These are phyloP conservation scores for Chlorella ohadii DNA, from an alignment of 139 green algal genomes.

Conservation along the genomic window DNA sequence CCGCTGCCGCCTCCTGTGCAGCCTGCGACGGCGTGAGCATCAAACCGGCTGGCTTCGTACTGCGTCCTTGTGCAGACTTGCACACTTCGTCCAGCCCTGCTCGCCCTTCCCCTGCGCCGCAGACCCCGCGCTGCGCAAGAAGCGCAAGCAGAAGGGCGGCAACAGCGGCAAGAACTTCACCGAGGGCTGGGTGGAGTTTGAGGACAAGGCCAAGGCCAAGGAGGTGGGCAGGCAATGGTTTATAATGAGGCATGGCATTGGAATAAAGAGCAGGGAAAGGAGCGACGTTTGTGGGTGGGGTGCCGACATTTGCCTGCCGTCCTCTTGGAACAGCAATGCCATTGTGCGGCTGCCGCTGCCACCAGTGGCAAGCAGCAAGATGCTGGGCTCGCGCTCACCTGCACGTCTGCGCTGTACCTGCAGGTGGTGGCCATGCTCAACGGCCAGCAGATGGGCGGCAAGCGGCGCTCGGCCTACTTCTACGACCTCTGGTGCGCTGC, in stretches of 20 bases:
- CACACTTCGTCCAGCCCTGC: background rate
- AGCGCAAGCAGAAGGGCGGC: conserved; percentile 66
- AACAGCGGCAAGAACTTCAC: conserved; percentile 94
- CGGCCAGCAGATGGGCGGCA: conserved; percentile 76
- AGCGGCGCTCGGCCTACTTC: conserved; percentile 80
- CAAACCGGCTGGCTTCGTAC: no score
- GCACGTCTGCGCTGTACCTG: background rate
- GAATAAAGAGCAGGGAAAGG: no score
- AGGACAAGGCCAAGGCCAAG: conserved; percentile 92
- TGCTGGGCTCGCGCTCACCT: no score
- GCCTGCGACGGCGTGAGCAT: background rate
- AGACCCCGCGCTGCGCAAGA: conserved; percentile 53
- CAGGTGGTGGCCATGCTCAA: conserved; percentile 71
- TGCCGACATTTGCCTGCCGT: no score
- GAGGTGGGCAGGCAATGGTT: conserved; percentile 38
- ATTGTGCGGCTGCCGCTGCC: no score
- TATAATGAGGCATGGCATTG: background rate
- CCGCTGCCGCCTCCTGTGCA: background rate
- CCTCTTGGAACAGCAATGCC: no score
- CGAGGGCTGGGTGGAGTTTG: conserved; percentile 98
- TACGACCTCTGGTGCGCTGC: conserved; percentile 89
- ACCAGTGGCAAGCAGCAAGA: no score
- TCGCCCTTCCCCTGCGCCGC: background rate
- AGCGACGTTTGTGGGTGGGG: no score
- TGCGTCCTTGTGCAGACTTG: background rate